Base-by-base conservation (phyloP, 371 early-diverging fungal genomes). In the Scutellospora calospora region DNA sequence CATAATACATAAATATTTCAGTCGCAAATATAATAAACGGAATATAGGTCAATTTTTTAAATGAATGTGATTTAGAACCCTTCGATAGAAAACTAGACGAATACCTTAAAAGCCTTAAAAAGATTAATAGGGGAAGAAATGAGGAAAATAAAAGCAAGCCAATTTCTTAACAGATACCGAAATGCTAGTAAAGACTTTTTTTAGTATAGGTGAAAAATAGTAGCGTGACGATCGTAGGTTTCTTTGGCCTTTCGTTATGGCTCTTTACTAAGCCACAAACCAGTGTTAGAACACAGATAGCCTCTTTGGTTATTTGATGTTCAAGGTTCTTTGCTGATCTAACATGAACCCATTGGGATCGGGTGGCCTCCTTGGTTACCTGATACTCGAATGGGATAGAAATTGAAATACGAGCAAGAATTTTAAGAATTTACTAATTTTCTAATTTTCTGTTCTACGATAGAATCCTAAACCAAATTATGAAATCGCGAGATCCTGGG, bases 1-100 rank as follows among this genome's bases (percentile, higher is more conserved):
- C 5, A 65, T 35, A 65, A 35, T 65, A 65, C 2, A 65, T 75
- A 51, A 76, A 76, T 77, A 77, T 51, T 77, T 77, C 54, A 65
- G 49, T 77, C 51, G 29, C 49, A 77, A 45, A 65, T 77, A 12
- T n/a, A 57, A 14, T 52, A 35, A 77, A 54, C 65, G 65, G 78
- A 60, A 60, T 38, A 76, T 76, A 54, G 6, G n/a, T 76, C 22
- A 16, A 20, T 2, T 77, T 77, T 52, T 65, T 77, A 77, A 52
- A 77, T 52, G 51, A 65, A 51, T 65, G 78, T 65, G 65, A 77
- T 77, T 20, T 77, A 45, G 38, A 68, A 51, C 55, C 29, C n/a
- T 79, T 79, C 54, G 68, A 55, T 66, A 54, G 2, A 57, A 54
- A 57, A 22, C 38, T 76, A 20, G 63, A 76, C 12, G 25, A 49